A percentile compares a stretch with the other conserved stretches of the same genome.
These are phyloP conservation scores for Tetraselmis striata DNA, from an alignment of 139 green algal genomes.

Conservation along the genomic window DNA sequence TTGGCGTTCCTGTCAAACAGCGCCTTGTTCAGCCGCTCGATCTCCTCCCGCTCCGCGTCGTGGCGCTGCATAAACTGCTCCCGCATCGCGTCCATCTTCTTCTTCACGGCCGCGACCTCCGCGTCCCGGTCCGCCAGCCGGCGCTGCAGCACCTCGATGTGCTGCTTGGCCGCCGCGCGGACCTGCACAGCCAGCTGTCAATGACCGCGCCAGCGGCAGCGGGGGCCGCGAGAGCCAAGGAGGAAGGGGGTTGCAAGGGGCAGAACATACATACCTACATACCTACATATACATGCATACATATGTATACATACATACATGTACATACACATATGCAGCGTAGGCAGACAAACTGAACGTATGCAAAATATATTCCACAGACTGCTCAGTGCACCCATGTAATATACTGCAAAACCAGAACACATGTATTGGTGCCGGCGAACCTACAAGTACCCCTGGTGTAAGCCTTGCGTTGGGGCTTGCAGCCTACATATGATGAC, in stretches of 20 bases:
- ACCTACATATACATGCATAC: neutral
- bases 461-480: no score
- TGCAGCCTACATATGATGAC: neutral
- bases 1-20: conserved; percentile 38
- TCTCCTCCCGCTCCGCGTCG: conserved; percentile 36
- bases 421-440: no score
- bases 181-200: conserved; percentile 4
- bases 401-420: no score
- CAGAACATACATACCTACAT: neutral
- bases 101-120: conserved; percentile 17
- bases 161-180: conserved; percentile 15
- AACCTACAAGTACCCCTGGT: no score
- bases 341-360: no score
- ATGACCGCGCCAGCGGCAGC: no score
- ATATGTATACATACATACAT: neutral
- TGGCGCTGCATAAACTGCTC: conserved; percentile 35
- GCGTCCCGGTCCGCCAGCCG: conserved; percentile 44
- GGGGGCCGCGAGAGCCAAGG: no score
- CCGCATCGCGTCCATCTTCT: conserved; percentile 33
- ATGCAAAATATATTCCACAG: no score
- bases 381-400: no score
- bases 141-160: conserved; percentile 51
- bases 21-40: conserved; percentile 48
- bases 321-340: neutral
- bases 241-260: no score